Conservation (phyloP, 2,329 filamentous ascomycete species). For the Metarhizium guizhouense region DNA sequence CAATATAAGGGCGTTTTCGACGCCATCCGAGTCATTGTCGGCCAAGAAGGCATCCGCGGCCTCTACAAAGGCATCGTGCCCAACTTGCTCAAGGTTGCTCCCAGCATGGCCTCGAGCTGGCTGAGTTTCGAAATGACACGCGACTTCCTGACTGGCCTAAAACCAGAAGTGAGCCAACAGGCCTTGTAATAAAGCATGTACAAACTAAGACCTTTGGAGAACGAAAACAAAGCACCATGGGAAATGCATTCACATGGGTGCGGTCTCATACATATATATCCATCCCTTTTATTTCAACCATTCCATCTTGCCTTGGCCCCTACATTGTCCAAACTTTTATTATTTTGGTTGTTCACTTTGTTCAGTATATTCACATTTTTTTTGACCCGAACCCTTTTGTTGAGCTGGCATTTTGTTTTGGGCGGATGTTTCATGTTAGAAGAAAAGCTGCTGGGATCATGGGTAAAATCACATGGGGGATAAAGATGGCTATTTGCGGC, state of each 20-base stretch:
- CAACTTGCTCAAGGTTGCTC: slow-evolving; percentile 92
- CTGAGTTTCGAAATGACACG: slow-evolving; percentile 91
- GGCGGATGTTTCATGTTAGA: slow-evolving; percentile 5
- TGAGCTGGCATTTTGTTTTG: slow-evolving; percentile 6
- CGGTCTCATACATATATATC: background rate
- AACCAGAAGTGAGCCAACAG: slow-evolving; percentile 28
- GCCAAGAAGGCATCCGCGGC: slow-evolving; percentile 74
- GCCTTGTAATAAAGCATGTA: slow-evolving; percentile 14
- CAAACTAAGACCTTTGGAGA: slow-evolving; percentile 1
- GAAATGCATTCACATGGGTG: slow-evolving; percentile 2
- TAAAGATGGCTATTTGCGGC: background rate
- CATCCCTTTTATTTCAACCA: background rate
- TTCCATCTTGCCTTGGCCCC: background rate
- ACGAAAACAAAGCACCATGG: background rate
- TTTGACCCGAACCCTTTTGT: background rate
- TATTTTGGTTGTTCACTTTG: background rate
- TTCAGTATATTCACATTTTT: background rate
- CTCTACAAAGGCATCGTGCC: slow-evolving; percentile 95
- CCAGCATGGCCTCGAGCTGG: slow-evolving; percentile 98
- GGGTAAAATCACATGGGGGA: background rate
- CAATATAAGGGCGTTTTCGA: slow-evolving; percentile 83
- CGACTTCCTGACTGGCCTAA: slow-evolving; percentile 67
- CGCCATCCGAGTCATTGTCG: slow-evolving; percentile 71
- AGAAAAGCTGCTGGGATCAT: slow-evolving; percentile 1
- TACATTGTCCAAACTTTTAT: background rate